Base-by-base conservation (phyloP, 2,329 filamentous ascomycete genomes). In the Fusarium armeniacum region DNA sequence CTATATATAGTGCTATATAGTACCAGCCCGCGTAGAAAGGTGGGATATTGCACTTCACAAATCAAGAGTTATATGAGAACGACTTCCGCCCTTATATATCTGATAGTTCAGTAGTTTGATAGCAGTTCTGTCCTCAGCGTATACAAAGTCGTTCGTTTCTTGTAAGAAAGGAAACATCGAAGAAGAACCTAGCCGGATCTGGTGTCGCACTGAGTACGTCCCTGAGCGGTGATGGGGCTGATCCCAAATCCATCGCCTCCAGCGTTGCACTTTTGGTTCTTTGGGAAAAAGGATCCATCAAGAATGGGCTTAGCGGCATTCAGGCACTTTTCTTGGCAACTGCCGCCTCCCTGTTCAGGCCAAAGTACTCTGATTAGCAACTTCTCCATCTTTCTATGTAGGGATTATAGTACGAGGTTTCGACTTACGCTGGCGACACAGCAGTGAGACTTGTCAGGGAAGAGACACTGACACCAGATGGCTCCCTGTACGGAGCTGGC, bases 21-120 rank as follows among this genome's bases (percentile, higher is more conserved):
- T 6, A 13, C 9, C 36, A 20, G 1, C 8, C 2, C 18, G 9
- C 15, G 16, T 18, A n/a, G 16, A 11, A 18, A 36, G 0, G 4
- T 18, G 33, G 11, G 20, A n/a, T 20, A 7, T 40, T 40, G n/a
- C 7, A 20, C 12, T 20, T 5, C 3, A 15, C 13, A 5, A 6
- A 13, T 4, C 11, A 22, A 20, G 6, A 7, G 11, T 20, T 13
- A 20, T 5, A 40, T 20, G n/a, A 20, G 36, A 40, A 20, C 12
- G 12, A 40, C 36, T 4, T 13, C 0, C 7, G n/a, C n/a, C n/a
- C 10, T 18, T 12, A 4, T 7, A 13, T 20, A 7, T 4, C 10
- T 40, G n/a, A 7, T 7, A 26, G 24, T 26, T 26, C 24, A 26
- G 24, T 26, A 26, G 24, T 11, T 28, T 10, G 8, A 28, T 3